These are phyloP conservation scores for Panellus pusillus DNA, from an alignment of 768 basidiomycete species.

Conservation along the genomic window DNA sequence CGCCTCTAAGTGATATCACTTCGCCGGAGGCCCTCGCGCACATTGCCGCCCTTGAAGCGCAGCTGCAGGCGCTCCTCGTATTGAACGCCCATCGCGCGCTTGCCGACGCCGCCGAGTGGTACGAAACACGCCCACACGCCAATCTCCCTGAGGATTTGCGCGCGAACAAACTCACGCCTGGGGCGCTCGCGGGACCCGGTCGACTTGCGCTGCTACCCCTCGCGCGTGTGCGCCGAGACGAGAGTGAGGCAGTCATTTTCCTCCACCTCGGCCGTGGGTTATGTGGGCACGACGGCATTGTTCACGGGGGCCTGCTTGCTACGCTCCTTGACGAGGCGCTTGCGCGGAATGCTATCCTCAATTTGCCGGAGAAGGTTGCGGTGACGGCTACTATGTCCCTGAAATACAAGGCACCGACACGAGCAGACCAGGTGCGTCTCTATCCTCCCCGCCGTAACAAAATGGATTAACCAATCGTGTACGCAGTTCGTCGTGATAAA, in stretches of 20 bases:
- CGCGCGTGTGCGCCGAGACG: conserved; percentile 72
- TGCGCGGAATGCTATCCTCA: conserved; percentile 77
- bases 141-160: conserved; percentile 68
- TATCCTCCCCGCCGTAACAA: not conserved
- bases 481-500: conserved; percentile 81
- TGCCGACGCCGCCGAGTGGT: conserved; percentile 62
- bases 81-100: conserved; percentile 50
- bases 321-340: conserved; percentile 87
- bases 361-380: conserved; percentile 86
- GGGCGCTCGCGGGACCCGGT: conserved; percentile 84
- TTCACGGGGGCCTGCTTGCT: conserved; percentile 91
- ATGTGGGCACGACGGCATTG: conserved; percentile 92
- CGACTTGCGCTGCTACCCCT: conserved; percentile 81
- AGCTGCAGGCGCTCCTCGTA: conserved; percentile 63
- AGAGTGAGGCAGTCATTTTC: conserved; percentile 68
- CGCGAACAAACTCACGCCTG: conserved; percentile 82
- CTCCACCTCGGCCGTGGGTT: conserved; percentile 83
- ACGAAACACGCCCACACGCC: conserved; percentile 75
- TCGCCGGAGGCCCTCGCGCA: conserved; percentile 60
- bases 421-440: conserved; percentile 74
- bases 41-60: conserved; percentile 60
- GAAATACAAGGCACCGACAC: conserved; percentile 84
- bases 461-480: not conserved
- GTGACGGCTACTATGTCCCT: conserved; percentile 87
- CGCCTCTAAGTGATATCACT: conserved; percentile 54